Evolutionary conservation across 768 basidiomycete species (phyloP).

Genomic region (Dioszegia hungarica): DNA sequence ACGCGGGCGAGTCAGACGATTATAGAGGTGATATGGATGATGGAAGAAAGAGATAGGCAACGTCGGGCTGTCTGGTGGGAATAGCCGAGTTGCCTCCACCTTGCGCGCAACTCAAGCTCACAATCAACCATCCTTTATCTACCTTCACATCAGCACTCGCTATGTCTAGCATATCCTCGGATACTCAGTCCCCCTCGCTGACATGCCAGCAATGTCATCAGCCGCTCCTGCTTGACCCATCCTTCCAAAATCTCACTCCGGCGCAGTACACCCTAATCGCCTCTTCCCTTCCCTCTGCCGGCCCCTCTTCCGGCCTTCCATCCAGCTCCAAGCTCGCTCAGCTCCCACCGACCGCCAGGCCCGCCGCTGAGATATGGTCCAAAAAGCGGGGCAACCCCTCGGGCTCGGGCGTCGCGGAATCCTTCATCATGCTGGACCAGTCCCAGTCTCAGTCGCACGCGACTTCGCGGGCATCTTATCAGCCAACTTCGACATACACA

Average conservation of each 20-base stretch:
- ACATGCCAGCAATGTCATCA: slow-evolving; percentile 42
- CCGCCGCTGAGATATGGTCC: slow-evolving; percentile 29
- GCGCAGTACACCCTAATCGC: slow-evolving; percentile 83
- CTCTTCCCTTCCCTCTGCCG: slow-evolving; percentile 58
- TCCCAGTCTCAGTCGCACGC: too few relatives aligned
- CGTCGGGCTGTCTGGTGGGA: too few relatives aligned
- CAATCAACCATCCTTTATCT: background rate
- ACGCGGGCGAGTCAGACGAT: too few relatives aligned
- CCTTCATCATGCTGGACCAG: slow-evolving; percentile 32
- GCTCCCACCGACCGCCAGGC: slow-evolving; percentile 53
- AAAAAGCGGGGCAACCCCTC: background rate
- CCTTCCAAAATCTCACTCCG: slow-evolving; percentile 77
- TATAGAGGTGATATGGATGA: too few relatives aligned
- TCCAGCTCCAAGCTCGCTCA: slow-evolving; percentile 20
- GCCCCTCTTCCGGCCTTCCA: slow-evolving; percentile 48
- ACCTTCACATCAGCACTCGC: background rate
- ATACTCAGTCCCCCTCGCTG: background rate
- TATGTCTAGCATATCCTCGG: background rate
- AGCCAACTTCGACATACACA: slow-evolving; percentile 48
- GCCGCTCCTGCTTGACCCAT: slow-evolving; percentile 86
- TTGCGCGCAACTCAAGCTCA: too few relatives aligned
- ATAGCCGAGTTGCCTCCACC: too few relatives aligned
- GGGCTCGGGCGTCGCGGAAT: slow-evolving; percentile 22
- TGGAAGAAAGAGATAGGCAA: too few relatives aligned
- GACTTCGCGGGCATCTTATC: slow-evolving; percentile 56